phyloP scores from a whole-genome alignment of 371 early-diverging fungal species.

The Actinomucor elegans region DNA sequence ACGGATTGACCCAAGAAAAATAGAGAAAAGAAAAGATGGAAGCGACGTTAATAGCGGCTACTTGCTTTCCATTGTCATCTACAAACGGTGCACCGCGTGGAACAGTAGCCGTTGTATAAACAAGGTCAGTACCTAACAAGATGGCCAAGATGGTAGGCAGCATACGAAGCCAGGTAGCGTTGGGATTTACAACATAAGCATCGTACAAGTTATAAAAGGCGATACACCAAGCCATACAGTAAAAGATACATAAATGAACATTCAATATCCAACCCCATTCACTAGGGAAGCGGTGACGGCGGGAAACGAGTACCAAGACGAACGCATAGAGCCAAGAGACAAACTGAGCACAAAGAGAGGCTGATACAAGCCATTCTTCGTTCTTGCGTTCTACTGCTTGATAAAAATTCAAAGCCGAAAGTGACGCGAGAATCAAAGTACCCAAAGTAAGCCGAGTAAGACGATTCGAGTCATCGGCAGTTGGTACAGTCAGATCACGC shows the following conservation, averaged over 20 bases:
- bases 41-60: constrained; percentile 17
- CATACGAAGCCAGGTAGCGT: constrained; percentile 5
- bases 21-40: constrained; percentile 30
- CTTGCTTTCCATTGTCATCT: constrained; percentile 30
- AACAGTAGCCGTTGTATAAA: constrained; percentile 27
- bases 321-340: constrained; percentile 28
- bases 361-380: constrained; percentile 1
- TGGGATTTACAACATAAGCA: not conserved
- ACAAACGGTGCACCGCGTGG: constrained; percentile 35
- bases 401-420: constrained; percentile 17
- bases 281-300: constrained; percentile 21
- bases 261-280: constrained; percentile 39
- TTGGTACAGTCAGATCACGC: constrained; percentile 12
- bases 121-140: constrained; percentile 27
- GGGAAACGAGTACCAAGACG: constrained; percentile 24
- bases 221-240: constrained; percentile 12
- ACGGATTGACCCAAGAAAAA: constrained; percentile 29
- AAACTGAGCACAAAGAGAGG: constrained; percentile 9
- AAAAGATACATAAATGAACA: constrained; percentile 38
- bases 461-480: constrained; percentile 10
- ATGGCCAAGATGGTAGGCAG: constrained; percentile 16
- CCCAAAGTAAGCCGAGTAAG: constrained; percentile 13
- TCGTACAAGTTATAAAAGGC: constrained; percentile 15
- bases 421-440: constrained; percentile 1
- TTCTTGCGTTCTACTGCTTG: not conserved